Evolutionary conservation across 257 asterid species (phyloP).

Genomic region (Striga asiatica): DNA sequence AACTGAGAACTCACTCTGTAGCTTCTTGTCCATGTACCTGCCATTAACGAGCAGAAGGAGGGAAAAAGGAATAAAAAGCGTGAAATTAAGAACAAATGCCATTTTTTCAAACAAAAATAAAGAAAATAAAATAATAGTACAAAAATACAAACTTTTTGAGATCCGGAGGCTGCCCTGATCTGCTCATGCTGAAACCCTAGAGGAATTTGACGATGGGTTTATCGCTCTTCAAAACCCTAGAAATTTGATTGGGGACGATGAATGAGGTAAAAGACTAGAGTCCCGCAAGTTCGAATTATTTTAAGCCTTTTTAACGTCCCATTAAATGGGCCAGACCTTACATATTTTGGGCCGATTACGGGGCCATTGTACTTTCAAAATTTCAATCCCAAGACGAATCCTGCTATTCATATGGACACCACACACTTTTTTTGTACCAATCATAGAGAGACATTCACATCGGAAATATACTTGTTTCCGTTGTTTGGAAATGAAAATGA

Average conservation of each 20-base stretch:
- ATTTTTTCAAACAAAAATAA: background rate
- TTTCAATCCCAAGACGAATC: no score
- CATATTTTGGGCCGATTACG: no score
- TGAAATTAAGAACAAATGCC: background rate
- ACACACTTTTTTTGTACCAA: no score
- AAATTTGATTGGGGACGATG: background rate
- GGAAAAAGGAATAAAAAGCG: background rate
- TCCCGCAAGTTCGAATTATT: no score
- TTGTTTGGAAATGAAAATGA: no score
- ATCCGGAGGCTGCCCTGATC: slow-evolving; percentile 99
- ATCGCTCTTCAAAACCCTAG: slow-evolving; percentile 30
- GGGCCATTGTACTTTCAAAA: no score
- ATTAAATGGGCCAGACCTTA: no score
- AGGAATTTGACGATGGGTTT: slow-evolving; percentile 11
- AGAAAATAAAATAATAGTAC: background rate
- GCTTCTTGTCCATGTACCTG: slow-evolving; percentile 96
- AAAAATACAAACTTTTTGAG: slow-evolving; percentile 50
- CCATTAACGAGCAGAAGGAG: background rate
- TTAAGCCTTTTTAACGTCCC: no score
- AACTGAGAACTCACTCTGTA: slow-evolving; percentile 48
- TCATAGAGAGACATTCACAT: no score
- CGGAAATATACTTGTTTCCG: no score
- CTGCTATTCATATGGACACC: no score
- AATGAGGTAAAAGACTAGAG: no score
- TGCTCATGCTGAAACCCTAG: slow-evolving; percentile 49